These are phyloP conservation scores for Tinospora cordifolia DNA, from an alignment of 164 flowering plant genomes.

Conservation along the genomic window DNA sequence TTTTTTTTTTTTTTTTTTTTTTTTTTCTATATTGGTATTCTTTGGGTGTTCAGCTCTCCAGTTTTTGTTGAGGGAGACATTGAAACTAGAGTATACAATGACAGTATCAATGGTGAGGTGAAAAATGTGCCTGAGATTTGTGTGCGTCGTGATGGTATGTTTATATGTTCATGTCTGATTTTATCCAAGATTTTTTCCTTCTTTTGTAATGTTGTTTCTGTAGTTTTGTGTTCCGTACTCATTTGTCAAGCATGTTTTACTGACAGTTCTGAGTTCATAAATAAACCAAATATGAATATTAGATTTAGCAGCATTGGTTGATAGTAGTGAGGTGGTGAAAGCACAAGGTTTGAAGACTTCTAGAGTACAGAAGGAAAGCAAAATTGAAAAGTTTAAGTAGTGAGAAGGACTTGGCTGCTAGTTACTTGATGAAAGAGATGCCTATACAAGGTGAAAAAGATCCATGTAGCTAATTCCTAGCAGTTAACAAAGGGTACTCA, in stretches of 20 bases:
- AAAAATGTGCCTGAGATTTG: slow-evolving; percentile 85
- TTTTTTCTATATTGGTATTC: not conserved
- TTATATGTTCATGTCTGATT: not conserved
- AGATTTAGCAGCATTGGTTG: not conserved
- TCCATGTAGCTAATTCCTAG: not conserved
- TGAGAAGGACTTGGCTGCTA: not conserved
- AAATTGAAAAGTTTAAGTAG: too few species aligned
- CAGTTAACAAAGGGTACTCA: not conserved
- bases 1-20: too few species aligned
- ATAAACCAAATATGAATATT: too few species aligned
- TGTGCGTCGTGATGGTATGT: slow-evolving; percentile 82
- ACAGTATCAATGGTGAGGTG: slow-evolving; percentile 72
- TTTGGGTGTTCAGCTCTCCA: slow-evolving; percentile 55
- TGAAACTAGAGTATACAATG: slow-evolving; percentile 88
- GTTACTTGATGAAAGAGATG: not conserved
- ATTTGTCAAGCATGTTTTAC: not conserved
- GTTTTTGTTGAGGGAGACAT: slow-evolving; percentile 96
- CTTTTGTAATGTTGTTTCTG: not conserved
- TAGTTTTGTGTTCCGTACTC: not conserved
- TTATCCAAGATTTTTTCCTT: not conserved
- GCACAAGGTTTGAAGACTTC: too few species aligned
- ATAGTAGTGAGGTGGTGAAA: not conserved
- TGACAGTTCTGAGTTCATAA: too few species aligned
- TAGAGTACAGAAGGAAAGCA: too few species aligned
- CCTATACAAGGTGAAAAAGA: not conserved